Percentiles rank a stretch among this genome's conserved stretches.
These are phyloP conservation scores for Malbranchea zuffiana DNA, from an alignment of 2,329 filamentous ascomycete species.

Conservation along the genomic window DNA sequence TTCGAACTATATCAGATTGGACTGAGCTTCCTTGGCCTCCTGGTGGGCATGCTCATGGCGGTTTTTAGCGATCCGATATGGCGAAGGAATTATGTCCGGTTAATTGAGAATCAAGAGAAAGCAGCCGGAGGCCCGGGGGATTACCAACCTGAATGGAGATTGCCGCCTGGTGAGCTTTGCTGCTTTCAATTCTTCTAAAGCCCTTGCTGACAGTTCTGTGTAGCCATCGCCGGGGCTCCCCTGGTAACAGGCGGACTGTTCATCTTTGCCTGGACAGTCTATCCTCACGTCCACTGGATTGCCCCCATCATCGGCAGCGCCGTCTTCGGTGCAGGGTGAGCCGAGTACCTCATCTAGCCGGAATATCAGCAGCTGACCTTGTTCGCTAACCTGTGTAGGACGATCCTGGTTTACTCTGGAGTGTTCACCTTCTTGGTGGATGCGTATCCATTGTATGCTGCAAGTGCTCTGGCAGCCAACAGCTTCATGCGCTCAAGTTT, in stretches of 20 bases:
- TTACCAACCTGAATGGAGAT: slow-evolving; percentile 75
- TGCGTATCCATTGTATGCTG: slow-evolving; percentile 38
- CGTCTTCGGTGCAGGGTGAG: slow-evolving; percentile 61
- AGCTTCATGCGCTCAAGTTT: slow-evolving; percentile 68
- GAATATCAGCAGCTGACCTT: slow-evolving; percentile 3
- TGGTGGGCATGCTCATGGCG: slow-evolving; percentile 38
- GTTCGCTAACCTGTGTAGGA: slow-evolving; percentile 38
- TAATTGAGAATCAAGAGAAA: slow-evolving; percentile 30
- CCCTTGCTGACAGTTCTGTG: slow-evolving; percentile 5
- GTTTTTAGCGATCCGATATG: slow-evolving; percentile 38
- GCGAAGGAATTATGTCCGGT: slow-evolving; percentile 35
- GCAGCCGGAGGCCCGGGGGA: slow-evolving; percentile 28
- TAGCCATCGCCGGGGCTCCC: slow-evolving; percentile 58
- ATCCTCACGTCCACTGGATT: slow-evolving; percentile 61
- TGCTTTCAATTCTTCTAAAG: slow-evolving; percentile 8
- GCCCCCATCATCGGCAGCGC: slow-evolving; percentile 61
- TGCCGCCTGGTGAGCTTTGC: slow-evolving; percentile 51
- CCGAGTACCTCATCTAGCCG: background rate
- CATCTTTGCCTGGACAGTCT: slow-evolving; percentile 81
- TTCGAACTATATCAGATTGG: slow-evolving; percentile 72
- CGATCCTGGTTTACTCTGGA: slow-evolving; percentile 67
- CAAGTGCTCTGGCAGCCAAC: slow-evolving; percentile 66
- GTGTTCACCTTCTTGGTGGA: slow-evolving; percentile 82
- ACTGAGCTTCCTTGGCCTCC: slow-evolving; percentile 57
- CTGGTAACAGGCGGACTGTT: slow-evolving; percentile 74